A percentile compares a stretch with the other conserved stretches of the same genome.
Conservation (phyloP, 1,139 yeast genomes). For the Pneumocystis oryctolagi region DNA sequence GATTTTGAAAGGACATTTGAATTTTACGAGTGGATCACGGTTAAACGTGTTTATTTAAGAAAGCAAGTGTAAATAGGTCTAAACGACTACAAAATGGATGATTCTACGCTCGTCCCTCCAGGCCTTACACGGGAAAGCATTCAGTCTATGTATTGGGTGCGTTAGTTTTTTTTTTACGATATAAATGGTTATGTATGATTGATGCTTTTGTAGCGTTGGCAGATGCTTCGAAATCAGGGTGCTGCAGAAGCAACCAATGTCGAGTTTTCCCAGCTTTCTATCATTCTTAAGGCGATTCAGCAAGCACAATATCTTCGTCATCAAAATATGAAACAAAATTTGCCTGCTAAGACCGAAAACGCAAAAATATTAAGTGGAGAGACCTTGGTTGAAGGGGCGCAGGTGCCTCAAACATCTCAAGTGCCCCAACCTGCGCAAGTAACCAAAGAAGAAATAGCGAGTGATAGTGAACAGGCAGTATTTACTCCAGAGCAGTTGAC, state of each 20-base stretch:
- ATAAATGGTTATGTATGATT: background rate
- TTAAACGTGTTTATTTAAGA: background rate
- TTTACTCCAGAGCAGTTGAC: conserved; percentile 33
- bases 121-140: background rate
- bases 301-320: conserved; percentile 28
- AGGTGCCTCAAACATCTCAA: background rate
- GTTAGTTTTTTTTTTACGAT: background rate
- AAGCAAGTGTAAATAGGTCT: background rate
- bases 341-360: conserved; percentile 16
- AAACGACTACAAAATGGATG: background rate
- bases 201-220: conserved; percentile 24
- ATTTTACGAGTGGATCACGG: background rate
- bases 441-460: background rate
- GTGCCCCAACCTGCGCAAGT: background rate
- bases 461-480: conserved; percentile 5
- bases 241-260: conserved; percentile 22
- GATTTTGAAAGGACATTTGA: background rate
- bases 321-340: conserved; percentile 28
- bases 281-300: conserved; percentile 23
- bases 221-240: conserved; percentile 26
- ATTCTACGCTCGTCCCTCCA: background rate
- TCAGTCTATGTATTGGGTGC: background rate
- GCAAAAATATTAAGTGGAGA: background rate
- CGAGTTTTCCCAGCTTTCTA: conserved; percentile 26
- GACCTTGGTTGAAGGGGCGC: background rate